Percentiles rank a stretch among this genome's conserved stretches.
These are phyloP conservation scores for Colletotrichum liaoningense DNA, from an alignment of 2,329 filamentous ascomycete genomes.

Conservation along the genomic window DNA sequence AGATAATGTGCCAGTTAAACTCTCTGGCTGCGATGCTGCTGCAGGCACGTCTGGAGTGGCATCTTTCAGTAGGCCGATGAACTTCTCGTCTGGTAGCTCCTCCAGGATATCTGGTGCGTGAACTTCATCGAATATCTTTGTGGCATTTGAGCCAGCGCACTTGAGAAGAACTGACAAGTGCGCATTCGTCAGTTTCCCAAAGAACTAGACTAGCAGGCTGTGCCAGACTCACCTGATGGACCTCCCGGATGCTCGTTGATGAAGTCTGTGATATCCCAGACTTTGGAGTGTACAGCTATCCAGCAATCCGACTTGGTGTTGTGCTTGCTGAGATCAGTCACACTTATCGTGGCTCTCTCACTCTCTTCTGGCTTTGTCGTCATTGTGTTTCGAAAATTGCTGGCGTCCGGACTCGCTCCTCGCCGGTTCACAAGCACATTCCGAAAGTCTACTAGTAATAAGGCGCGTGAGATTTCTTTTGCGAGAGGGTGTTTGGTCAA, in stretches of 20 bases:
- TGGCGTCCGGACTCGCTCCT: not conserved
- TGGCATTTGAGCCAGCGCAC: constrained; percentile 48
- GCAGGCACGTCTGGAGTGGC: constrained; percentile 26
- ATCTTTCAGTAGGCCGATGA: constrained; percentile 49
- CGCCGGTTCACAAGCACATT: not conserved
- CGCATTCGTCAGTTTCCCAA: constrained; percentile 24
- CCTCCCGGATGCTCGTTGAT: constrained; percentile 55
- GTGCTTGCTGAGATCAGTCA: constrained; percentile 58
- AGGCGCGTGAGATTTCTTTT: not conserved
- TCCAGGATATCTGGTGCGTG: constrained; percentile 44
- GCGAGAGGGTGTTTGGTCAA: not conserved
- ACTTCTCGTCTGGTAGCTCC: constrained; percentile 41
- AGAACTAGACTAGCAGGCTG: not conserved
- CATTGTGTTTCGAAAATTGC: not conserved
- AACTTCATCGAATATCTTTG: constrained; percentile 47
- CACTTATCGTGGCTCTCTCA: constrained; percentile 32
- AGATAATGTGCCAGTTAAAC: constrained; percentile 48
- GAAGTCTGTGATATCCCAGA: constrained; percentile 78
- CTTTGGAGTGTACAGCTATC: constrained; percentile 75
- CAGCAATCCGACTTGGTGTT: constrained; percentile 65
- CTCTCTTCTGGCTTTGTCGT: not conserved
- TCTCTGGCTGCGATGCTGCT: constrained; percentile 56
- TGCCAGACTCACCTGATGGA: constrained; percentile 41
- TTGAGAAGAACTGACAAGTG: constrained; percentile 58
- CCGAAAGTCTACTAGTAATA: too few species aligned